Evolutionary conservation across 768 basidiomycete species (phyloP), one percentile per base, ranked within the genome.

Genomic region (Ramaria sp.): DNA sequence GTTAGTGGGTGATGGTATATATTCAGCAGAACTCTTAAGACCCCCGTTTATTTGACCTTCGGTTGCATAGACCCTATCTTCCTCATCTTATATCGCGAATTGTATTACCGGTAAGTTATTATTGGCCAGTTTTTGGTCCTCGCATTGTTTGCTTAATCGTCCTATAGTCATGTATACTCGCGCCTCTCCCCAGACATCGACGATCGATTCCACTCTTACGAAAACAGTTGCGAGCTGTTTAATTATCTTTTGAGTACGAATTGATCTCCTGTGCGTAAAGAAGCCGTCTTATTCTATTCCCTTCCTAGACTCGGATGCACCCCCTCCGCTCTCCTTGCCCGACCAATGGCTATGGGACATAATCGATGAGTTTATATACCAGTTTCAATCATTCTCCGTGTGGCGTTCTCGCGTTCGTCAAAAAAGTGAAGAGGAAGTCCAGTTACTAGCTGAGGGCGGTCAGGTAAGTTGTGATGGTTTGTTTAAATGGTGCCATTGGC

Each of bases 271-370:
- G 42, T 31, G 34, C 27, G n/a, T n/a, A 5, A 37, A 43, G 7
- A 59, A 33, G 6, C 22, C 33, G 17, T 31, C 59, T 17, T 49
- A 46, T 54, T 57, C 27, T 53, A 19, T n/a, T 48, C 10, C 37
- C 10, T 7, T 31, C 30, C 7, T 63, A 92, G 92, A 98, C 70
- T 94, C 92, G 11, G 92, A 96, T 59, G 90, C 88, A 0, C 95
- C 95, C 1, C 92, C 97, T 0, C 71, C 84, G n/a, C 83, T 98
- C 51, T 85, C 94, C 60, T 82, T 99, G 22, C 95, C 95, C 0
- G 91, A 94, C 59, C 93, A 96, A 68, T 99, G 95, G 95, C 72
- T 99, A 7, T 98, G 94, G 91, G 92, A 95, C 65, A 93, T 94
- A 69, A 85, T 95, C 66, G 91, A 95, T 73, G 92, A 94, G 64